Percentiles rank a stretch among this genome's conserved stretches.
These are phyloP conservation scores for Aspergillus sclerotiicarbonarius DNA, from an alignment of 495 filamentous ascomycete species.

Conservation along the genomic window DNA sequence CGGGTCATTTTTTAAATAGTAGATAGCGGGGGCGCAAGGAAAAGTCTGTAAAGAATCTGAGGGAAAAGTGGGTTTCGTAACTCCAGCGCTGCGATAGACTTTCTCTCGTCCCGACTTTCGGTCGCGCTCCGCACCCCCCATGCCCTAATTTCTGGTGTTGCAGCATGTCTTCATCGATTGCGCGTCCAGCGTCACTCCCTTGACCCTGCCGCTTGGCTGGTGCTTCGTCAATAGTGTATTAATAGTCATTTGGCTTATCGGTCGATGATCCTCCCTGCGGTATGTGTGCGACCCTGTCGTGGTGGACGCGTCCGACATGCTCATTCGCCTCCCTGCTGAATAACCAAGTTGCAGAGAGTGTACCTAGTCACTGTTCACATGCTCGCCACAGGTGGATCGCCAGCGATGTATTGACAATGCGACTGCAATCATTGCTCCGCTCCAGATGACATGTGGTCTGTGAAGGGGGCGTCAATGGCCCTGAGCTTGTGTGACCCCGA, in stretches of 20 bases:
- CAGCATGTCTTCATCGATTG: not conserved
- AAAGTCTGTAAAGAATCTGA: conserved; percentile 1
- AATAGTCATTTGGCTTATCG: too few relatives aligned
- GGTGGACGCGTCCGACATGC: not conserved
- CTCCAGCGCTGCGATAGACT: not conserved
- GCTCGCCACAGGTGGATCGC: not conserved
- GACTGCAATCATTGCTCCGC: not conserved
- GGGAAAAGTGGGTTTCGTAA: not conserved
- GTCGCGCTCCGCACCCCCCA: not conserved
- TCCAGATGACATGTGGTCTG: conserved; percentile 1
- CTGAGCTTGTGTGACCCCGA: not conserved
- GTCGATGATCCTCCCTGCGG: not conserved
- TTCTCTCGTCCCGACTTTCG: not conserved
- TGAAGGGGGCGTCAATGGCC: not conserved
- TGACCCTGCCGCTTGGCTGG: not conserved
- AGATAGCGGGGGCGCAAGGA: not conserved
- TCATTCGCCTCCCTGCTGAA: not conserved
- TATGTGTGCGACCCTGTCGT: not conserved
- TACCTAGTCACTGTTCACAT: not conserved
- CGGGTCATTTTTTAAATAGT: not conserved
- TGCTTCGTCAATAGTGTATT: not conserved
- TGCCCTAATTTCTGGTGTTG: conserved; percentile 1
- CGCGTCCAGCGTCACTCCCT: not conserved
- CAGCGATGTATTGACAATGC: not conserved
- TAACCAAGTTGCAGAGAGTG: not conserved